phyloP scores from a whole-genome alignment of 305 asterid genomes.

The Solanum hybrid region DNA sequence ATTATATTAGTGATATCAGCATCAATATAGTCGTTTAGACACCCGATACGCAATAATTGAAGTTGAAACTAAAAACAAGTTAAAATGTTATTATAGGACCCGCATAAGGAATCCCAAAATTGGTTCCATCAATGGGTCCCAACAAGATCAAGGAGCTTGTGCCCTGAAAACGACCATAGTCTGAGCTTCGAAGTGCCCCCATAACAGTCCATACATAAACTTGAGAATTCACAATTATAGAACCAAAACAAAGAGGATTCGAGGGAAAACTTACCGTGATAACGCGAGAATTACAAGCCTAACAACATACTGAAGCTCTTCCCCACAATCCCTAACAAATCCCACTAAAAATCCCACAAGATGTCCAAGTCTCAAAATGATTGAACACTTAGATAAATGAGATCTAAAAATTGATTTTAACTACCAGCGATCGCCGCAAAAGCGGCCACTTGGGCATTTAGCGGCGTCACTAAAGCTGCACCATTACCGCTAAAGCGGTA shows the following conservation, averaged over 20 bases:
- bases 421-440: neutral
- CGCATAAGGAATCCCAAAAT: too few species aligned
- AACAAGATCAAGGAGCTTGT: neutral
- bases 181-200: neutral
- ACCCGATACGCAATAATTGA: too few species aligned
- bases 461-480: neutral
- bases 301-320: too few species aligned
- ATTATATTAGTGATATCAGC: neutral
- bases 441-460: neutral
- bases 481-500: neutral
- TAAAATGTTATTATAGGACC: too few species aligned
- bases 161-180: neutral
- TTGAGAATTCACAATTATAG: neutral
- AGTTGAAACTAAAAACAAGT: neutral
- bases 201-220: neutral
- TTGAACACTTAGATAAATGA: neutral
- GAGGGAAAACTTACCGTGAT: neutral
- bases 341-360: neutral
- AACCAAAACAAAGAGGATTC: neutral
- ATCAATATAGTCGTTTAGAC: neutral
- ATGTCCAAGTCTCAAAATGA: neutral
- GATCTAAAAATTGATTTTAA: neutral
- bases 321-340: neutral
- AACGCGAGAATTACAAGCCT: neutral
- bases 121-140: neutral